Conservation (phyloP, 2,329 filamentous ascomycete genomes). For the Cytospora schulzeri region DNA sequence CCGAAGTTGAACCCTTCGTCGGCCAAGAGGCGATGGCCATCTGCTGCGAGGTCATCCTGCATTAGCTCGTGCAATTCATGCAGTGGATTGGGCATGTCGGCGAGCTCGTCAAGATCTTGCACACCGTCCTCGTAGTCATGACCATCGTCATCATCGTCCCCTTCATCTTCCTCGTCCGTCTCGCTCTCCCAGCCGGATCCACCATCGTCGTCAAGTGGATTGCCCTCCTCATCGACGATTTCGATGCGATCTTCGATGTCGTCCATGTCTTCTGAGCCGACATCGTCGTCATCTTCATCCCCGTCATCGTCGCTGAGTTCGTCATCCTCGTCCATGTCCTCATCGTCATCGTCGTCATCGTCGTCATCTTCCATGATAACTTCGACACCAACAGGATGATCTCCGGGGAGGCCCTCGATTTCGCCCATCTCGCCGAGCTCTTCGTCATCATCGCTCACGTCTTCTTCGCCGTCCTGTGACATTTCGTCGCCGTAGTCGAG, state of each 20-base stretch:
- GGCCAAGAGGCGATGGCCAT: slow-evolving; percentile 46
- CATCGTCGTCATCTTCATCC: slow-evolving; percentile 56
- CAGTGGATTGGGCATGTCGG: slow-evolving; percentile 27
- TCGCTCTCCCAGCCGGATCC: slow-evolving; percentile 64
- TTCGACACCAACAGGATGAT: slow-evolving; percentile 63
- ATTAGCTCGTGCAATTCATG: slow-evolving; percentile 56
- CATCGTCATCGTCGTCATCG: slow-evolving; percentile 65
- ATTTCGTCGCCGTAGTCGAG: slow-evolving; percentile 87
- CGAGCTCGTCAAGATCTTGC: slow-evolving; percentile 58
- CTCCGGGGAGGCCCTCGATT: slow-evolving; percentile 71
- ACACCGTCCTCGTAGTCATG: slow-evolving; percentile 56
- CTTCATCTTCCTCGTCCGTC: slow-evolving; percentile 57
- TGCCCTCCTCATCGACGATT: slow-evolving; percentile 65
- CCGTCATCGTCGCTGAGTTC: slow-evolving; percentile 62
- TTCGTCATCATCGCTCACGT: slow-evolving; percentile 84
- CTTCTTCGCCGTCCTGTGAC: slow-evolving; percentile 77
- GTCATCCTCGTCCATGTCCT: slow-evolving; percentile 60
- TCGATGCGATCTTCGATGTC: slow-evolving; percentile 54
- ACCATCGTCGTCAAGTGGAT: slow-evolving; percentile 61
- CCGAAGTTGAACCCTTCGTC: slow-evolving; percentile 27
- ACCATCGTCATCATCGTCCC: slow-evolving; percentile 46
- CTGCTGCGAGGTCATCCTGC: slow-evolving; percentile 54
- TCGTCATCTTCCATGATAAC: slow-evolving; percentile 78
- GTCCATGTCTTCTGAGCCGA: slow-evolving; percentile 56
- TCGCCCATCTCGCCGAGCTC: slow-evolving; percentile 81